A percentile compares a stretch with the other conserved stretches of the same genome.
Evolutionary conservation across 305 asterid species (phyloP).

Genomic region (Solanum hybrid): DNA sequence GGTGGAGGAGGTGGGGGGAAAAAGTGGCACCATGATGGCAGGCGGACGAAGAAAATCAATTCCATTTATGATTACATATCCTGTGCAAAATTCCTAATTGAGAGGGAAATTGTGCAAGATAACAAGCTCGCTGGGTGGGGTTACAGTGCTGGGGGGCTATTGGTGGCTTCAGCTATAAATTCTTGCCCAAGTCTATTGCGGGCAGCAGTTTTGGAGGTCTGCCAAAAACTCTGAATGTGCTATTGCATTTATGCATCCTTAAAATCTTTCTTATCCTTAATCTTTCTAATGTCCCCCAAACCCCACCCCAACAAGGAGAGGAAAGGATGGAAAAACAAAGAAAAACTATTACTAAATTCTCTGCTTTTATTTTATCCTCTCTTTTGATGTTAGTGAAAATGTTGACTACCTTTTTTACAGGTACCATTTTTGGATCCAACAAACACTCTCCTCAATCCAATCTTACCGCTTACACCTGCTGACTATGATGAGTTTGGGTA

Average conservation of each 20-base stretch:
- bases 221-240: not conserved
- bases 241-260: not conserved
- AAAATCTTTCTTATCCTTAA: not conserved
- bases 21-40: slow-evolving; percentile 79
- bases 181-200: slow-evolving; percentile 66
- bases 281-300: not conserved
- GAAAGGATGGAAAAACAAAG: not conserved
- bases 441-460: slow-evolving; percentile 68
- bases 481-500: slow-evolving; percentile 96
- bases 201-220: slow-evolving; percentile 84
- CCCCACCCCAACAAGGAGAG: not conserved
- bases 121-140: slow-evolving; percentile 95
- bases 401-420: slow-evolving; percentile 26
- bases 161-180: slow-evolving; percentile 90
- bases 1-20: slow-evolving; percentile 92
- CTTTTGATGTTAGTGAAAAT: not conserved
- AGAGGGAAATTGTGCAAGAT: slow-evolving; percentile 55
- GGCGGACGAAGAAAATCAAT: slow-evolving; percentile 54
- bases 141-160: slow-evolving; percentile 89
- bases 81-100: slow-evolving; percentile 79
- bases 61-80: slow-evolving; percentile 65
- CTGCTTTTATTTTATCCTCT: not conserved
- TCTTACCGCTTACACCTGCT: slow-evolving; percentile 60
- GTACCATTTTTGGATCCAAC: slow-evolving; percentile 91
- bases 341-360: not conserved